phyloP scores from a whole-genome alignment of 2,329 filamentous ascomycete genomes.

The Ophiostoma novo-ulmi region DNA sequence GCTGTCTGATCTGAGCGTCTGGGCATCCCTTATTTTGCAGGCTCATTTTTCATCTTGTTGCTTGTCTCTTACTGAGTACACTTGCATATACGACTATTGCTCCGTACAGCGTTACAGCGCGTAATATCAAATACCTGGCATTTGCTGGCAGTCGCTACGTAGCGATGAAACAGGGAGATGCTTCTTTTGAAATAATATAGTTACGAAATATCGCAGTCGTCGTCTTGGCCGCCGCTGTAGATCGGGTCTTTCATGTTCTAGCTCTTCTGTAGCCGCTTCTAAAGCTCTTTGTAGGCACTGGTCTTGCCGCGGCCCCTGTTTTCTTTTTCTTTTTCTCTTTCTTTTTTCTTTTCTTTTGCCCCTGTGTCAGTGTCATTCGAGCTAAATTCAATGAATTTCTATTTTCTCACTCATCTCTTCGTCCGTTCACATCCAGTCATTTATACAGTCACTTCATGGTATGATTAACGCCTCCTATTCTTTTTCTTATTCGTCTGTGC shows the following conservation, averaged over 20 bases:
- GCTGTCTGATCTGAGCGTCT: not conserved
- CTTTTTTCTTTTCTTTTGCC: not conserved
- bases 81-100: not conserved
- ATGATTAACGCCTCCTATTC: too few species aligned
- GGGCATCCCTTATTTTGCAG: not conserved
- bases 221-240: not conserved
- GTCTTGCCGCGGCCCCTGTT: not conserved
- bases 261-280: not conserved
- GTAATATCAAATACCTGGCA: not conserved
- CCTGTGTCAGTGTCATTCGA: not conserved
- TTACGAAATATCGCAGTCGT: too few species aligned
- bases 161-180: not conserved
- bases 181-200: not conserved
- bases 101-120: not conserved
- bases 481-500: not conserved
- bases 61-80: too few species aligned
- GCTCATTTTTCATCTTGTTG: not conserved
- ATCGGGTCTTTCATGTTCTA: slow-evolving; percentile 1
- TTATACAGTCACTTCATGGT: too few species aligned
- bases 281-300: too few species aligned
- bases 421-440: not conserved
- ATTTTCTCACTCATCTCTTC: too few species aligned
- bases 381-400: not conserved
- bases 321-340: not conserved
- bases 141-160: not conserved